Percentiles rank a stretch among this genome's conserved stretches.
These are phyloP conservation scores for Spencermartinsiella ligniputridi DNA, from an alignment of 1,139 yeast species.

Conservation along the genomic window DNA sequence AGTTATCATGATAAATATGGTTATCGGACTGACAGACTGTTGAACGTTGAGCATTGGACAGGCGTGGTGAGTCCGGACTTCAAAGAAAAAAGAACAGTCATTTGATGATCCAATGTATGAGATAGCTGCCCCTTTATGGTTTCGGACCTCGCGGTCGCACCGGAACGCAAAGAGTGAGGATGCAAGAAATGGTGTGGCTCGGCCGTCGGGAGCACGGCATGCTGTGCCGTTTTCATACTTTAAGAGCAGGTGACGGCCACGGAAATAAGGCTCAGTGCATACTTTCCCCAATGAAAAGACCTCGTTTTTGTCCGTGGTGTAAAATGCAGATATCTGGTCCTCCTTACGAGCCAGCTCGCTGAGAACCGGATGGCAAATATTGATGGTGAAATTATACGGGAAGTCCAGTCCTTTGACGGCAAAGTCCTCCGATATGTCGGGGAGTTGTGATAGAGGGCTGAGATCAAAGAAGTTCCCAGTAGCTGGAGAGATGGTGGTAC, in stretches of 20 bases:
- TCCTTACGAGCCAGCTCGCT: conserved; percentile 39
- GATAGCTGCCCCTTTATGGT: conserved; percentile 52
- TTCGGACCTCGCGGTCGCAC: conserved; percentile 67
- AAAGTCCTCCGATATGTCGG: conserved; percentile 43
- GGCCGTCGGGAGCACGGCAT: conserved; percentile 45
- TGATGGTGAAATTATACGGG: conserved; percentile 71
- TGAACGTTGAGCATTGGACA: conserved; percentile 71
- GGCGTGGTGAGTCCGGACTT: conserved; percentile 80
- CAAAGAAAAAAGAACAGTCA: conserved; percentile 81
- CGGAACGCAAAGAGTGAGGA: conserved; percentile 69
- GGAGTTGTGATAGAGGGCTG: conserved; percentile 21
- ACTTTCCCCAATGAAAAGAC: conserved; percentile 54
- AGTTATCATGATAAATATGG: conserved; percentile 28
- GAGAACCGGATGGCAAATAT: conserved; percentile 56
- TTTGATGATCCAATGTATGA: conserved; percentile 67
- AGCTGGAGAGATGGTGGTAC: conserved; percentile 27
- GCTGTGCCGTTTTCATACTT: conserved; percentile 69
- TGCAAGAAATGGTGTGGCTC: conserved; percentile 47
- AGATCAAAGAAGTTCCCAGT: conserved; percentile 33
- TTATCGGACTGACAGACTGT: conserved; percentile 28
- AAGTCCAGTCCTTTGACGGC: conserved; percentile 66
- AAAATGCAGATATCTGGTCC: conserved; percentile 59
- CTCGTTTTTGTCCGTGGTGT: conserved; percentile 48
- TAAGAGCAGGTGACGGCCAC: conserved; percentile 68
- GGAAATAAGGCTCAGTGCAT: conserved; percentile 49